Conservation (phyloP, 129 eudicot species). For the Arctium lappa region DNA sequence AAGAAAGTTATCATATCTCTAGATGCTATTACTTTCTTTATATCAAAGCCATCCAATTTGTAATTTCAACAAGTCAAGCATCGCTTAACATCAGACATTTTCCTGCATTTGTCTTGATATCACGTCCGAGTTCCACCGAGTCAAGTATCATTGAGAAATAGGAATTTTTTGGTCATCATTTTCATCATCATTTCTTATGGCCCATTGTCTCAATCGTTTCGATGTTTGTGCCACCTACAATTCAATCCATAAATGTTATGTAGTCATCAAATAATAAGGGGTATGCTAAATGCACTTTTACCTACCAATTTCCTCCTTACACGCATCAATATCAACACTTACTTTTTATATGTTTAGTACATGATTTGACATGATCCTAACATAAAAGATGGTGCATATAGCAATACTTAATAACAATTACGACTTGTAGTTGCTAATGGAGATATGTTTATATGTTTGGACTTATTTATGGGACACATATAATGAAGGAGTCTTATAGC, state of each 20-base stretch:
- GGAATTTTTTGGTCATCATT: not conserved
- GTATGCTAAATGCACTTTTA: no score
- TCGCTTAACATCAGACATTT: not conserved
- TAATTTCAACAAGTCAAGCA: not conserved
- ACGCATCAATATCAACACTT: no score
- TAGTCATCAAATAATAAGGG: not conserved
- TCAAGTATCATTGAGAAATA: not conserved
- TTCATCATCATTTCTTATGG: conserved; percentile 22
- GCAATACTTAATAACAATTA: not conserved
- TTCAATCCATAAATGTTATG: not conserved
- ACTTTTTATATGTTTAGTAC: no score
- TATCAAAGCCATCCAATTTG: not conserved
- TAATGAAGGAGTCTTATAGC: not conserved
- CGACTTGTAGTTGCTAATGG: not conserved
- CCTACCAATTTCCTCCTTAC: no score
- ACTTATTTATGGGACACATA: not conserved
- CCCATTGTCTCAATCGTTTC: conserved; percentile 49
- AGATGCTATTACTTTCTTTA: not conserved
- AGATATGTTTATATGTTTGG: not conserved
- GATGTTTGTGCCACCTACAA: conserved; percentile 73
- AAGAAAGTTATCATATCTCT: not conserved
- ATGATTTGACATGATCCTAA: no score
- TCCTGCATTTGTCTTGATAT: not conserved
- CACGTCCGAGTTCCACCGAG: not conserved
- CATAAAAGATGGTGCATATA: no score